Conservation (phyloP, 352 stramenopile species). For the Pythium apleroticum region DNA sequence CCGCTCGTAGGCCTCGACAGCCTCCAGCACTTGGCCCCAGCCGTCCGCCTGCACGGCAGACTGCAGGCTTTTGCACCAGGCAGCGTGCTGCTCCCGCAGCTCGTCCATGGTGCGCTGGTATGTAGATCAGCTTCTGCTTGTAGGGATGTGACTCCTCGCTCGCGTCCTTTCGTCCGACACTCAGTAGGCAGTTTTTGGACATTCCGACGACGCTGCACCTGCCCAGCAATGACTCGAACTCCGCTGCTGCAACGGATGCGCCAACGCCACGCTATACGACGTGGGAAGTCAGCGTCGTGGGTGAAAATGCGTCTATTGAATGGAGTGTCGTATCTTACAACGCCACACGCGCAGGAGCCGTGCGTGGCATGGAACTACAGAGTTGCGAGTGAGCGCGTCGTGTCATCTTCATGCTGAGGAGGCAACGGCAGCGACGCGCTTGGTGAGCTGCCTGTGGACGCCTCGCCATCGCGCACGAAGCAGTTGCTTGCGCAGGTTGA, state of each 20-base stretch:
- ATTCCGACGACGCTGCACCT: too few relatives aligned
- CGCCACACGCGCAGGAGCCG: too few relatives aligned
- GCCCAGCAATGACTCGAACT: too few relatives aligned
- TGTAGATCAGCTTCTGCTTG: too few relatives aligned
- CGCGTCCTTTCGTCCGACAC: background rate
- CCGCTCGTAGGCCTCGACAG: slow-evolving; percentile 75
- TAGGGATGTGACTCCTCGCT: background rate
- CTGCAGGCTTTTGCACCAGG: slow-evolving; percentile 59
- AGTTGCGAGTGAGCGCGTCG: background rate
- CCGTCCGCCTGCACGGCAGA: slow-evolving; percentile 60
- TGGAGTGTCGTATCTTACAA: background rate
- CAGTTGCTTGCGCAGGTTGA: slow-evolving; percentile 61
- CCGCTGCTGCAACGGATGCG: too few relatives aligned
- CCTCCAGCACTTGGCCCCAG: slow-evolving; percentile 73
- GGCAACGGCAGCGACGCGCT: slow-evolving; percentile 39
- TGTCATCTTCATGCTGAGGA: slow-evolving; percentile 1
- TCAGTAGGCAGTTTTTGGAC: too few relatives aligned
- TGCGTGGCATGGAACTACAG: too few relatives aligned
- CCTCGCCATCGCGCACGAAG: slow-evolving; percentile 64
- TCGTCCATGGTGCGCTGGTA: slow-evolving; percentile 35
- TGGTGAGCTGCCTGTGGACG: slow-evolving; percentile 58
- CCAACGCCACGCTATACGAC: too few relatives aligned
- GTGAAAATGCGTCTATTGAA: too few relatives aligned
- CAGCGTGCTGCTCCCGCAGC: slow-evolving; percentile 45
- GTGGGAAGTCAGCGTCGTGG: too few relatives aligned